Percentiles rank a stretch among this genome's conserved stretches.
These are phyloP conservation scores for Taiozyma sp. DNA, from an alignment of 1,139 yeast species.

Conservation along the genomic window DNA sequence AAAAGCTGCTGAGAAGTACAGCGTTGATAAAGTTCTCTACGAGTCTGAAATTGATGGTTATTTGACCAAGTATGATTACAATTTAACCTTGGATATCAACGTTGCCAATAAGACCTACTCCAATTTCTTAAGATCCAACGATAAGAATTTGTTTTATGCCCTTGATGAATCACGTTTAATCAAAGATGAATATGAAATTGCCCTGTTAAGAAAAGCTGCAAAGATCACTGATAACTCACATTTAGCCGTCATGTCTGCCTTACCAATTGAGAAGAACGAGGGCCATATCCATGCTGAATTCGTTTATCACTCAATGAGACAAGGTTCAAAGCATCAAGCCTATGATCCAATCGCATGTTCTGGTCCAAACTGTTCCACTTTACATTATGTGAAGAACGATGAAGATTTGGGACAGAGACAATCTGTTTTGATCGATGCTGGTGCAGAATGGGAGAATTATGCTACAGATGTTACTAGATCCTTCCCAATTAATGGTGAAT, in stretches of 20 bases:
- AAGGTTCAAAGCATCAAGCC: conserved; percentile 83
- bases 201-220: conserved; percentile 72
- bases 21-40: conserved; percentile 77
- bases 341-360: conserved; percentile 96
- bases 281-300: conserved; percentile 95
- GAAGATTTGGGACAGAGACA: conserved; percentile 53
- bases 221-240: conserved; percentile 85
- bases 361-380: conserved; percentile 86
- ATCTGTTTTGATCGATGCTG: conserved; percentile 86
- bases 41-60: conserved; percentile 39
- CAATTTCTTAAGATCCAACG: conserved; percentile 34
- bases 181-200: conserved; percentile 79
- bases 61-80: conserved; percentile 24
- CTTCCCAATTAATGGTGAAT: conserved; percentile 86
- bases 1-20: conserved; percentile 59
- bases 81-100: conserved; percentile 35
- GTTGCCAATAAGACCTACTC: conserved; percentile 27
- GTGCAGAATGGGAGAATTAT: conserved; percentile 94
- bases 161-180: conserved; percentile 81
- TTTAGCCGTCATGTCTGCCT: conserved; percentile 85
- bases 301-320: conserved; percentile 87
- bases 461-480: conserved; percentile 94
- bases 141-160: conserved; percentile 57
- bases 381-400: conserved; percentile 86
- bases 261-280: conserved; percentile 83